Conservation (phyloP, 345 rosid genomes). For the Salix purpurea region DNA sequence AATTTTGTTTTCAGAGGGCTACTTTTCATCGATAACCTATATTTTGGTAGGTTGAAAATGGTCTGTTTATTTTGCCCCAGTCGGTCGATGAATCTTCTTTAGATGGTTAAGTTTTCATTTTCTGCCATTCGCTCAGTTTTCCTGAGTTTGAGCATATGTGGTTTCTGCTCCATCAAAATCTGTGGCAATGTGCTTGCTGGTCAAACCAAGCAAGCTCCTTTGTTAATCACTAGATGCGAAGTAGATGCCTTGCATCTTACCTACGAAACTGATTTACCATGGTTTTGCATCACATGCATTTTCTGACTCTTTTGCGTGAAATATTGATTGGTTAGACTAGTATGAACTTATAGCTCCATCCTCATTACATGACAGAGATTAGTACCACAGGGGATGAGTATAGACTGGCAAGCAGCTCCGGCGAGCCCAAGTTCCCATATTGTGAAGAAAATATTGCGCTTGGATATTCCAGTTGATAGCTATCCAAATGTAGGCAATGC, state of each 20-base stretch:
- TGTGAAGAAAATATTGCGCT: constrained; percentile 80
- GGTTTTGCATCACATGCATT: not conserved
- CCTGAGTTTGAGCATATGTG: not conserved
- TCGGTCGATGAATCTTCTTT: not conserved
- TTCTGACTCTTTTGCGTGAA: not conserved
- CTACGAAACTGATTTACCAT: not conserved
- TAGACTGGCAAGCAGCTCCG: constrained; percentile 97
- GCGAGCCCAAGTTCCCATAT: constrained; percentile 85
- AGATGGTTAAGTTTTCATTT: not conserved
- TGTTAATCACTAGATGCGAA: not conserved
- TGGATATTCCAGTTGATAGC: constrained; percentile 95
- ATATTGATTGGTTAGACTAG: not conserved
- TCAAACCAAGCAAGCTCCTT: not conserved
- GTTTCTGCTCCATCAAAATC: not conserved
- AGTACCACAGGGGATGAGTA: constrained; percentile 79
- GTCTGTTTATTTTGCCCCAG: not conserved
- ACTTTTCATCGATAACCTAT: not conserved
- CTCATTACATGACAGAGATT: constrained; percentile 46
- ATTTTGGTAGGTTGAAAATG: not conserved
- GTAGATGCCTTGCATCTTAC: not conserved
- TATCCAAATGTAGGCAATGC: constrained; percentile 57
- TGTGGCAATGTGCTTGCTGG: not conserved
- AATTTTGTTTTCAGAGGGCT: constrained; percentile 1
- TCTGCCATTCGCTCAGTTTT: not conserved
- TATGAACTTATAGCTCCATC: not conserved